Base-by-base conservation (phyloP, 2,329 filamentous ascomycete species). In the Penicillium glabrum region DNA sequence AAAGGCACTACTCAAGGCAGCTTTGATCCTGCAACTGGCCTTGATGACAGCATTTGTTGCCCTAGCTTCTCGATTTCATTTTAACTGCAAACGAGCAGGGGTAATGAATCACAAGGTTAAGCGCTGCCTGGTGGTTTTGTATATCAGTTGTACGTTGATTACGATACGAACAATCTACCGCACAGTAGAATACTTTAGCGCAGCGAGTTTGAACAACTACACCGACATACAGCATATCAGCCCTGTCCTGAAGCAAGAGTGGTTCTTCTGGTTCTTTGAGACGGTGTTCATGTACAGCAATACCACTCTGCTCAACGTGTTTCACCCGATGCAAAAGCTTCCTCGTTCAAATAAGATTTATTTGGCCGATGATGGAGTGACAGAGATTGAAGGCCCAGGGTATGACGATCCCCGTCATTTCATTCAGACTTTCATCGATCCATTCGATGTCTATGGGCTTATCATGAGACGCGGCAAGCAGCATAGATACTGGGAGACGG, bases 241-340 rank as follows among this genome's bases (percentile, higher is more conserved):
- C 29, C 69, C 70, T 1, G 41, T 71, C 16, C 52, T 72, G 51
- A 73, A 72, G 43, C 75, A 81, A 48, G 82, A 85, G 54, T 77
- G 76, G 64, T 82, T 79, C 60, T 81, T 84, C 58, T 85, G 80
- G 77, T 70, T 83, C 31, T 83, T 85, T 56, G 83, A 85, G 61
- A 77, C 75, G 5, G 66, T 72, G 3, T 76, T 83, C 51, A 83
- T 85, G 77, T 78, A 81, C 19, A 59, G 76, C 48, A 83, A 83
- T 59, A 80, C 78, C 13, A 72, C 75, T 5, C 61, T 84, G 51
- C 70, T 83, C n/a, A 83, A 83, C 57, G 54, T 80, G 21, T 82
- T 76, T 46, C 81, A 83, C 53, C 82, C 82, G 0, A 81, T 80
- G 37, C 76, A 72, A 33, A 78, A 74, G 27, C 69, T 85, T 7